phyloP scores from a whole-genome alignment of 2,329 filamentous ascomycete genomes.

The Blumeria graminis region DNA sequence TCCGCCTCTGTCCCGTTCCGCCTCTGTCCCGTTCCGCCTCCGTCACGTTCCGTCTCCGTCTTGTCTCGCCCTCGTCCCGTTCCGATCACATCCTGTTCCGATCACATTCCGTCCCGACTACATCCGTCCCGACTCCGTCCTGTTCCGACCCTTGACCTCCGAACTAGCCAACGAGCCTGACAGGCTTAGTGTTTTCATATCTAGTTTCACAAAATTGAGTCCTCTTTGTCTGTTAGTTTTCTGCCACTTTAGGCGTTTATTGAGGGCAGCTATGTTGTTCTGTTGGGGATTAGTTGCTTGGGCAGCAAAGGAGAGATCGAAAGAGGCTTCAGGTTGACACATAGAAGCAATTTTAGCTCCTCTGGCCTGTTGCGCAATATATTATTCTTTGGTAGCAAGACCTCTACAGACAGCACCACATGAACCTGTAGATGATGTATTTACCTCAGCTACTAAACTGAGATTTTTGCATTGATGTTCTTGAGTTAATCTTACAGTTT shows the following conservation, averaged over 20 bases:
- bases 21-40: too few species aligned
- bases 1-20: too few species aligned
- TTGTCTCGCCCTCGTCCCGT: too few species aligned
- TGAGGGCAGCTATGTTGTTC: background rate
- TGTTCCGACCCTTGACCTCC: too few species aligned
- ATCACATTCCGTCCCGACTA: too few species aligned
- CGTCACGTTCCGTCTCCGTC: too few species aligned
- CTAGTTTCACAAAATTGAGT: background rate
- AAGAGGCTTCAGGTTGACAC: slow-evolving; percentile 2
- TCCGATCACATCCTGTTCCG: too few species aligned
- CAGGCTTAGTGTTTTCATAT: background rate
- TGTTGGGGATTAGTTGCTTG: background rate
- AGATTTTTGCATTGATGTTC: background rate
- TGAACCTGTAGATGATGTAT: background rate
- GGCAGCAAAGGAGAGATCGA: slow-evolving; percentile 2
- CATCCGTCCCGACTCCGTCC: too few species aligned
- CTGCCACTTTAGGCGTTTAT: background rate
- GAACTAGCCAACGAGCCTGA: too few species aligned
- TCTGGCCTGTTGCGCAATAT: slow-evolving; percentile 2
- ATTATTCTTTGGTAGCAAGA: slow-evolving; percentile 1
- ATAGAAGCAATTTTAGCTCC: slow-evolving; percentile 3
- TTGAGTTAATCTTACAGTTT: background rate
- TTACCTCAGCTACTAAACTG: background rate
- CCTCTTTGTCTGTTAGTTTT: background rate
- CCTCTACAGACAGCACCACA: background rate